Percentiles rank a stretch among this genome's conserved stretches.
These are phyloP conservation scores for Mortierella sp. DNA, from an alignment of 371 early-diverging fungal species.

Conservation along the genomic window DNA sequence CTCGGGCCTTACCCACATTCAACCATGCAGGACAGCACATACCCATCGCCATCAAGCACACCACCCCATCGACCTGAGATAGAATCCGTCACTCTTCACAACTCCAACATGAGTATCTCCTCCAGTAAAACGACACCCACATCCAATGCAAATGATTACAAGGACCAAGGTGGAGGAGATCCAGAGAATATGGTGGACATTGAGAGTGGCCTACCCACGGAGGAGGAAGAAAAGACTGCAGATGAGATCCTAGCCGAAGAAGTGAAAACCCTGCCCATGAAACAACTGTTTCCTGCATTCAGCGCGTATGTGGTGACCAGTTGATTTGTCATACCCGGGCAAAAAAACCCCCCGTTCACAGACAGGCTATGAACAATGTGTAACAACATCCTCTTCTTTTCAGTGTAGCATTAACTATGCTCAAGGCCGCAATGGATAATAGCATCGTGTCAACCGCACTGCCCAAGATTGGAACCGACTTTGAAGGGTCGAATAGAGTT, in stretches of 20 bases:
- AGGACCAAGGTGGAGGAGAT: background rate
- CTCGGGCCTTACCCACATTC: background rate
- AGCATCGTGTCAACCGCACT: slow-evolving; percentile 57
- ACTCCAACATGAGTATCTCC: background rate
- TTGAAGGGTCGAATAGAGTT: slow-evolving; percentile 58
- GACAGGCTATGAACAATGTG: too few species aligned
- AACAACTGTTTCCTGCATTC: slow-evolving; percentile 46
- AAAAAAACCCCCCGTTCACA: too few species aligned
- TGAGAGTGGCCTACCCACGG: slow-evolving; percentile 29
- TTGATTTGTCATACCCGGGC: background rate
- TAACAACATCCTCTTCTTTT: background rate
- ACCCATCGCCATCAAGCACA: slow-evolving; percentile 7
- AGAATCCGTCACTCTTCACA: background rate
- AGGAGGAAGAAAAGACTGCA: slow-evolving; percentile 28
- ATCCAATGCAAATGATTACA: background rate
- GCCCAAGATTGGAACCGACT: slow-evolving; percentile 57
- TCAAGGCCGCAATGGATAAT: slow-evolving; percentile 74
- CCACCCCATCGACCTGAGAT: slow-evolving; percentile 3
- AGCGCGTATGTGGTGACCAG: slow-evolving; percentile 22
- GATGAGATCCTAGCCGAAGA: slow-evolving; percentile 43
- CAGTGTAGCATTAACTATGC: slow-evolving; percentile 60
- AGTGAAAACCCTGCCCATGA: slow-evolving; percentile 42
- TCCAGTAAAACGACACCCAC: background rate
- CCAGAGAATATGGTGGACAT: slow-evolving; percentile 5
- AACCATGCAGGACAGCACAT: slow-evolving; percentile 9